phyloP scores from a whole-genome alignment of 176 grass and related monocot species.

The Calamus simplicifolius region DNA sequence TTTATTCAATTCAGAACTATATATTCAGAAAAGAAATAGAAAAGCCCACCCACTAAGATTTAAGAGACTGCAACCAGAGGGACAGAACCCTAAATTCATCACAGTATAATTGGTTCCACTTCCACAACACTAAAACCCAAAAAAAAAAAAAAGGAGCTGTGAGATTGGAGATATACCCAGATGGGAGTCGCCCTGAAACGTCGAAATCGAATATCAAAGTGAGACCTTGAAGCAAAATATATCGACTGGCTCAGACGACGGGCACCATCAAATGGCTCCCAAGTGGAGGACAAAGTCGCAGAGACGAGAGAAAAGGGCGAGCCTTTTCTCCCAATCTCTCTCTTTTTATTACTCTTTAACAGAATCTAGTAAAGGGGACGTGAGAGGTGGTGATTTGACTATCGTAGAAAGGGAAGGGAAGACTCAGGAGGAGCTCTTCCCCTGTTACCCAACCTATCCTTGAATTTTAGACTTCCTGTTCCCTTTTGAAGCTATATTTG shows the following conservation, averaged over 20 bases:
- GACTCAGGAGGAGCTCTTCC: too few species aligned
- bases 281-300: not conserved
- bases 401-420: not conserved
- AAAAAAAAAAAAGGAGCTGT: not conserved
- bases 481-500: too few species aligned
- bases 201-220: slow-evolving; percentile 29
- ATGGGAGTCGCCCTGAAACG: slow-evolving; percentile 3
- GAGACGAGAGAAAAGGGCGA: not conserved
- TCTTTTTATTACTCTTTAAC: slow-evolving; percentile 12
- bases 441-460: too few species aligned
- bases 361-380: slow-evolving; percentile 19
- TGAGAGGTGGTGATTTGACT: slow-evolving; percentile 21
- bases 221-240: slow-evolving; percentile 4
- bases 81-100: slow-evolving; percentile 14
- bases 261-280: slow-evolving; percentile 13
- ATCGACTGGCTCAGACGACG: not conserved
- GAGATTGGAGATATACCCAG: slow-evolving; percentile 18
- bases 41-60: not conserved
- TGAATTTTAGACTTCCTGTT: too few species aligned
- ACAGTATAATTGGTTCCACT: not conserved
- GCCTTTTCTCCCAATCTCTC: slow-evolving; percentile 21
- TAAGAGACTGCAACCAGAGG: not conserved
- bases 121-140: not conserved
- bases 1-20: too few species aligned
- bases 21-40: too few species aligned